phyloP scores from a whole-genome alignment of 345 rosid genomes.

The Heritiera littoralis region DNA sequence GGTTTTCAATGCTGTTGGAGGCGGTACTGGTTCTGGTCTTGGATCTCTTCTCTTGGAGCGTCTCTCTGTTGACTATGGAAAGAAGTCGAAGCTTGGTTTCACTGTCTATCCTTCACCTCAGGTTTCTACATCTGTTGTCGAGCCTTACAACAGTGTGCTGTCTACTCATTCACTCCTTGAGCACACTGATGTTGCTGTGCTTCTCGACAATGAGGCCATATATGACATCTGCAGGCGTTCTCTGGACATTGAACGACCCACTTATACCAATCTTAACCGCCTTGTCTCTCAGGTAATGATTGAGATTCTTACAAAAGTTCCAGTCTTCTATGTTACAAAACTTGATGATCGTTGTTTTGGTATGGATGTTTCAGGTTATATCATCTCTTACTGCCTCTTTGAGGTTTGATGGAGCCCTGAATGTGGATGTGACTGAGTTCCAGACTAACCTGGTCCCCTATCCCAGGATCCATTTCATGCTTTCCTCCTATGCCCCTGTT shows the following conservation, averaged over 20 bases:
- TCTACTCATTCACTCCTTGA: slow-evolving; percentile 62
- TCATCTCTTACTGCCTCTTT: slow-evolving; percentile 61
- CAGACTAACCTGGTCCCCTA: slow-evolving; percentile 65
- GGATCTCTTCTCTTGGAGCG: slow-evolving; percentile 64
- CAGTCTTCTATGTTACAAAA: background rate
- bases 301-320: background rate
- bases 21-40: slow-evolving; percentile 65
- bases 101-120: slow-evolving; percentile 63
- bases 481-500: slow-evolving; percentile 62
- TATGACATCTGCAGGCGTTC: slow-evolving; percentile 67
- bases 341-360: background rate
- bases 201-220: slow-evolving; percentile 58
- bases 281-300: slow-evolving; percentile 52
- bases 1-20: slow-evolving; percentile 64
- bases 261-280: slow-evolving; percentile 62
- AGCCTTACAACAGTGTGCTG: slow-evolving; percentile 59
- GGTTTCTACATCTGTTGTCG: slow-evolving; percentile 61
- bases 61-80: slow-evolving; percentile 59
- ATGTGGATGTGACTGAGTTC: slow-evolving; percentile 66
- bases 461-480: slow-evolving; percentile 68
- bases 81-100: slow-evolving; percentile 61
- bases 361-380: slow-evolving; percentile 40
- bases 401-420: slow-evolving; percentile 65
- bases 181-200: slow-evolving; percentile 60
- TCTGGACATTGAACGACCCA: slow-evolving; percentile 60